Conservation (phyloP, 2,329 filamentous ascomycete genomes). For the Stemphylium beticola region DNA sequence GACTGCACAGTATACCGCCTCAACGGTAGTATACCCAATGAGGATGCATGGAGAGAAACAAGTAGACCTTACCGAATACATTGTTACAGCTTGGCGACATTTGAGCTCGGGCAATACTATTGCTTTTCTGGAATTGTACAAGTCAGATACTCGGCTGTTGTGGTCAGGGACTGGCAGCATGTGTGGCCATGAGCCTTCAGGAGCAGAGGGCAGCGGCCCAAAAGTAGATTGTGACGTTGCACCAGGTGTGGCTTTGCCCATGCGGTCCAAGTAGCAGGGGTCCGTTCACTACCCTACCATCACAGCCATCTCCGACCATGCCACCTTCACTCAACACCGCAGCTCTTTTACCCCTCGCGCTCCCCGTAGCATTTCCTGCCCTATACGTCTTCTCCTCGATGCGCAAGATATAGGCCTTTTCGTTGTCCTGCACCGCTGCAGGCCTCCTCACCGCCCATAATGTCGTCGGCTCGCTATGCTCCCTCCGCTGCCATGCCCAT, state of each 20-base stretch:
- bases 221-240: conserved; percentile 28
- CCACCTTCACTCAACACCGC: conserved; percentile 19
- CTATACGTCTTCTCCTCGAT: conserved; percentile 31
- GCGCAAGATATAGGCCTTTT: conserved; percentile 38
- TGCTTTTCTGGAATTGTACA: background rate
- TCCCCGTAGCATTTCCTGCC: conserved; percentile 9
- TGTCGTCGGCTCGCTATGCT: conserved; percentile 50
- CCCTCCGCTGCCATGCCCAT: conserved; percentile 41
- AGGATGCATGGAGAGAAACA: conserved; percentile 3
- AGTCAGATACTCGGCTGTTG: background rate
- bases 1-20: background rate
- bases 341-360: conserved; percentile 17
- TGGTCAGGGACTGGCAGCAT: background rate
- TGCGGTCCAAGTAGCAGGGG: conserved; percentile 13
- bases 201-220: background rate
- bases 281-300: conserved; percentile 16
- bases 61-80: conserved; percentile 6
- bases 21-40: conserved; percentile 12
- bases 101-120: background rate
- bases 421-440: conserved; percentile 43
- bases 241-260: conserved; percentile 31
- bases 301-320: conserved; percentile 18
- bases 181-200: no score
- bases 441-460: conserved; percentile 42
- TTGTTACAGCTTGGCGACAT: conserved; percentile 6